Base-by-base conservation (phyloP, 495 filamentous ascomycete species). In the Opeltia flavorubescens region DNA sequence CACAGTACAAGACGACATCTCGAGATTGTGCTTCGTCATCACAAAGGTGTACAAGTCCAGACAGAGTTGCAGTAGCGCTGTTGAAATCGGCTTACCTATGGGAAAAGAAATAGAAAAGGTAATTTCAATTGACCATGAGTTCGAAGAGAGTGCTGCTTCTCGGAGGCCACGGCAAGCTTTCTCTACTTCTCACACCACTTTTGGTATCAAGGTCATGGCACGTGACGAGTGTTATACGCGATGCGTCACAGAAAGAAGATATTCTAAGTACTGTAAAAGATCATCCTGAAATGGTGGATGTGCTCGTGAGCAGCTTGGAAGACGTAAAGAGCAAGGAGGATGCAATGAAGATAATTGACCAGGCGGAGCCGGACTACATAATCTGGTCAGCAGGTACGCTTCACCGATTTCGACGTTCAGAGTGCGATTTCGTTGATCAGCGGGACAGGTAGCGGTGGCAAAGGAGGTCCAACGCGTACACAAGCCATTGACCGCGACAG, bases 151-250 rank as follows among this genome's bases (percentile, higher is more conserved):
- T 86, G 46, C 75, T 87, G 41, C 64, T 91, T 33, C 77, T 93
- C 33, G 86, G 86, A 50, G 84, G 84, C 53, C 84, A 85, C 66
- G 86, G 86, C 63, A 86, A 85, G 60, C 61, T 91, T 40, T 75
- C 83, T 48, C 75, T 81, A 31, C 67, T 82, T n/a, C 68, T 89
- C 9, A 91, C 84, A n/a, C 78, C 77, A 1, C 68, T 85, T 45
- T 76, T 89, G 30, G 70, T 88, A 46, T 71, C 76, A 36, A 74
- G 77, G 49, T 75, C 74, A 49, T 88, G 85, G 77, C 72, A 70
- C 50, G 76, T 94, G 21, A 86, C 80, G 46, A 84, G 78, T 60
- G 67, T 91, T 34, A 82, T 94, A 59, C 81, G 85, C 52, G 74
- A 76, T 54, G 66, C 75, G 8, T 74, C 73, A 0, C 86, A 91